These are phyloP conservation scores for Thuidium tamariscinum DNA, from an alignment of 225 moss, liverwort and hornwort species.

Conservation along the genomic window DNA sequence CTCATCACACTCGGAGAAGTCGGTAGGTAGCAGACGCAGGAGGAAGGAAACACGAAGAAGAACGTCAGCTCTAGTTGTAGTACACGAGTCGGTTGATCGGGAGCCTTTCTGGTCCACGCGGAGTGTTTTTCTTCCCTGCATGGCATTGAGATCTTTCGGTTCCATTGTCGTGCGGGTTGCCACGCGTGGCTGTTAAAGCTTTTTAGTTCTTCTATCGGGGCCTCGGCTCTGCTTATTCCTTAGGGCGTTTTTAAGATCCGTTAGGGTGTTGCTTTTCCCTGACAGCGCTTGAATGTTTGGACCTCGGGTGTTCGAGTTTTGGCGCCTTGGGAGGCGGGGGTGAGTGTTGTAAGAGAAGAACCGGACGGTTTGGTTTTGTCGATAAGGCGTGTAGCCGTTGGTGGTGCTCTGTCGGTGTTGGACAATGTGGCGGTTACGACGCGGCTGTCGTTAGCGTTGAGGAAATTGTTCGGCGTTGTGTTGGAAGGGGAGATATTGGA, in stretches of 20 bases:
- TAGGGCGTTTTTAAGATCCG: not conserved
- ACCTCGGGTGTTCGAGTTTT: not conserved
- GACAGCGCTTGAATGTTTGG: not conserved
- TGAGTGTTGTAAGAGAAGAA: not conserved
- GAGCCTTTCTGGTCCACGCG: not conserved
- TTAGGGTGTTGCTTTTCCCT: not conserved
- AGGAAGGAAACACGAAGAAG: not conserved
- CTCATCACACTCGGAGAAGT: not conserved
- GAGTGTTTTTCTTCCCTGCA: not conserved
- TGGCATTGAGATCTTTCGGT: not conserved
- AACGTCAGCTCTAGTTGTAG: not conserved
- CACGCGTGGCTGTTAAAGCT: not conserved
- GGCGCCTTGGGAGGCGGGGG: not conserved
- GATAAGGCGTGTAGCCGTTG: not conserved
- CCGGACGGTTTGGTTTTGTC: not conserved
- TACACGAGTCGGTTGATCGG: not conserved
- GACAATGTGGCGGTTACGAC: slow-evolving; percentile 14
- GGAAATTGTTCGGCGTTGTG: not conserved
- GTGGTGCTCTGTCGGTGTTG: not conserved
- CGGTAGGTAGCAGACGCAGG: slow-evolving; percentile 4
- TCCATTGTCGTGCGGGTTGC: not conserved
- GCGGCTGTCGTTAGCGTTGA: not conserved
- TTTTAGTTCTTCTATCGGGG: not conserved
- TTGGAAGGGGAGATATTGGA: not conserved
- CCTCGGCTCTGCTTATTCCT: not conserved